These are phyloP conservation scores for Aspergillus awamori DNA, from an alignment of 2,329 filamentous ascomycete species.

Conservation along the genomic window DNA sequence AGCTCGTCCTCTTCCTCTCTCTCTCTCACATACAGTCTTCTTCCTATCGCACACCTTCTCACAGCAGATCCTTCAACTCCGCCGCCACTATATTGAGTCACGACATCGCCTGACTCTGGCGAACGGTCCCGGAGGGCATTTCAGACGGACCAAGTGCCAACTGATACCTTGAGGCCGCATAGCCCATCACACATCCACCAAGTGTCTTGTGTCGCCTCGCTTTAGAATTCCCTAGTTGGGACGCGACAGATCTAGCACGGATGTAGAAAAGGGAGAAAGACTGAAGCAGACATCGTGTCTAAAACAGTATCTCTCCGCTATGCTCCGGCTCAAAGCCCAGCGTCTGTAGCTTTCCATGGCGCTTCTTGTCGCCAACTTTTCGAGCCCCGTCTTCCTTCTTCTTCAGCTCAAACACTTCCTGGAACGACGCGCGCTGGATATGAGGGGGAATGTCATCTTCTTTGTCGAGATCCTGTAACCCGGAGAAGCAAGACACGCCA, in stretches of 20 bases:
- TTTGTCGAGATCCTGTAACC: constrained; percentile 77
- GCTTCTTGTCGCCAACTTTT: constrained; percentile 72
- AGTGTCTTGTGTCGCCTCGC: background rate
- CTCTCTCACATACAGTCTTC: background rate
- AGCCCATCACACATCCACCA: constrained; percentile 4
- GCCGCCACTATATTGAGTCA: background rate
- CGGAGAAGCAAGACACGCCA: background rate
- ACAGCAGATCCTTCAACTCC: background rate
- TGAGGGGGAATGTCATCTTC: constrained; percentile 82
- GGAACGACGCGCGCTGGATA: constrained; percentile 67
- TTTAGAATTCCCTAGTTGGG: background rate
- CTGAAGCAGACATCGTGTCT: constrained; percentile 29
- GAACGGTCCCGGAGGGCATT: constrained; percentile 1
- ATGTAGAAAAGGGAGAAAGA: constrained; percentile 6
- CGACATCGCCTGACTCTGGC: background rate
- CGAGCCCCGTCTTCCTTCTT: constrained; percentile 71
- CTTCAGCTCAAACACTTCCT: constrained; percentile 71
- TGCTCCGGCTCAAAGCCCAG: constrained; percentile 90
- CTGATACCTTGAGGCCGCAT: background rate
- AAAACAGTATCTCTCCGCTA: constrained; percentile 72
- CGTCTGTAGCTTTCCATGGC: constrained; percentile 69
- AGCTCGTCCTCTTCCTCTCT: background rate
- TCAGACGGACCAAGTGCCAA: constrained; percentile 3
- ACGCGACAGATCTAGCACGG: constrained; percentile 2
- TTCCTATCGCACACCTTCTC: background rate